Evolutionary conservation across 2,329 filamentous ascomycete genomes (phyloP), one percentile per base, ranked within the genome.

Genomic region (Cytospora piceae): DNA sequence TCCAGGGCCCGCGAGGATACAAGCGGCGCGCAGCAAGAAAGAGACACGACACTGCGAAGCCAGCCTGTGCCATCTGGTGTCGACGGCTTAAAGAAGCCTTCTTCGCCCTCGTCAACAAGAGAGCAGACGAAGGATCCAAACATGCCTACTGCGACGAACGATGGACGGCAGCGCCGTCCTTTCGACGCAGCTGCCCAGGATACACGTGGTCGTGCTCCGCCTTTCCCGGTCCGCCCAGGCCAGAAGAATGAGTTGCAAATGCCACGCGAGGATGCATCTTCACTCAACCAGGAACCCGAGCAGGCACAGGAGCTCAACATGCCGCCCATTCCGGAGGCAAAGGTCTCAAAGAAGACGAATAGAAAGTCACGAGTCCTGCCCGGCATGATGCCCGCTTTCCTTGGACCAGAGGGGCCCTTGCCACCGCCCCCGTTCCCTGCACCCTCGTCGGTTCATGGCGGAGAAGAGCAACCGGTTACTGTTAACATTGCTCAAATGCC

Each of bases 281-380:
- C 52, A 34, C 52, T 39, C 8, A 32, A 55, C 22, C 11, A 49
- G 39, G 51, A 17, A 1, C 29, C 8, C 39, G 39, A 63, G 27
- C 32, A 51, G 39, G 39, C 32, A 31, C 20, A 56, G n/a, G 37
- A 56, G 24, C n/a, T 31, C 12, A 27, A 27, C 29, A 49, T 62
- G 14, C 53, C 11, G 17, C 29, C 29, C n/a, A n/a, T 55, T 5
- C 52, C 53, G 37, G 60, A 49, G 37, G 22, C n/a, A 27, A 49
- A 51, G 11, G 22, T 39, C n/a, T 22, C n/a, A 29, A 57, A 31
- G 31, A 63, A 52, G 54, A n/a, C n/a, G 53, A 63, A 63, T 22
- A 63, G 61, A 27, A 57, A 63, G 24, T 63, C 61, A 4, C 60
- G 34, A 6, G 31, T 63, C 17, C 22, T 51, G 1, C 37, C 39